Percentiles rank a stretch among this genome's conserved stretches.
Evolutionary conservation across 306 rosid species (phyloP).

Genomic region (Quercus cerris): DNA sequence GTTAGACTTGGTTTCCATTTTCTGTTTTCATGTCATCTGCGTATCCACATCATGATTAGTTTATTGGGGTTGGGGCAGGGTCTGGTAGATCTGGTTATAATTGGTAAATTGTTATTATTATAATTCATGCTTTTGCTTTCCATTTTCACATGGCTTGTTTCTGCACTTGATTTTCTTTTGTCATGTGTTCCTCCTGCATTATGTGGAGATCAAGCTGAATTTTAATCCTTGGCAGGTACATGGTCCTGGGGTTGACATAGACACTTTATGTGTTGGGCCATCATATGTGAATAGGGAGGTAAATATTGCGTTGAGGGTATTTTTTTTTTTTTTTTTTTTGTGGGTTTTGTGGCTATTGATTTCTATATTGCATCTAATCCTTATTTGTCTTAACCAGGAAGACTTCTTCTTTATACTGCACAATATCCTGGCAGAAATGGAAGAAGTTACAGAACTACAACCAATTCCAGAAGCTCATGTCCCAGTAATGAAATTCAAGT

Average conservation of each 20-base stretch:
- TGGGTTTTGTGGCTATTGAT: background rate
- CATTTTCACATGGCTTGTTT: background rate
- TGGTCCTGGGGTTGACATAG: conserved; percentile 90
- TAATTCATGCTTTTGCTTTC: background rate
- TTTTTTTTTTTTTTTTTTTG: background rate
- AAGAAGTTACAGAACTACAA: conserved; percentile 79
- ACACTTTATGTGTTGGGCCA: conserved; percentile 86
- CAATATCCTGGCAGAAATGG: conserved; percentile 61
- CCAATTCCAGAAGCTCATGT: conserved; percentile 93
- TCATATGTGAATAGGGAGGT: conserved; percentile 81
- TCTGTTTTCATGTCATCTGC: background rate
- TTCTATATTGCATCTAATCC: conserved; percentile 1
- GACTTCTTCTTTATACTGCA: conserved; percentile 83
- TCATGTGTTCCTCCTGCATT: background rate
- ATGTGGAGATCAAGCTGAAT: background rate
- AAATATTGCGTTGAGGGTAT: background rate
- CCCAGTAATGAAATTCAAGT: conserved; percentile 92
- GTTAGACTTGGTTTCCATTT: background rate
- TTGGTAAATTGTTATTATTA: too few species aligned
- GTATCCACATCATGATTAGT: background rate
- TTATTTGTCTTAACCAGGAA: conserved; percentile 41
- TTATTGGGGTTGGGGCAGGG: background rate
- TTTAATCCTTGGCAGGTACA: conserved; percentile 49
- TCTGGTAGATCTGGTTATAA: too few species aligned
- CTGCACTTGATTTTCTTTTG: background rate